A percentile compares a stretch with the other conserved stretches of the same genome.
Evolutionary conservation across 1,139 yeast species (phyloP).

Genomic region (Meyerozyma sp.): DNA sequence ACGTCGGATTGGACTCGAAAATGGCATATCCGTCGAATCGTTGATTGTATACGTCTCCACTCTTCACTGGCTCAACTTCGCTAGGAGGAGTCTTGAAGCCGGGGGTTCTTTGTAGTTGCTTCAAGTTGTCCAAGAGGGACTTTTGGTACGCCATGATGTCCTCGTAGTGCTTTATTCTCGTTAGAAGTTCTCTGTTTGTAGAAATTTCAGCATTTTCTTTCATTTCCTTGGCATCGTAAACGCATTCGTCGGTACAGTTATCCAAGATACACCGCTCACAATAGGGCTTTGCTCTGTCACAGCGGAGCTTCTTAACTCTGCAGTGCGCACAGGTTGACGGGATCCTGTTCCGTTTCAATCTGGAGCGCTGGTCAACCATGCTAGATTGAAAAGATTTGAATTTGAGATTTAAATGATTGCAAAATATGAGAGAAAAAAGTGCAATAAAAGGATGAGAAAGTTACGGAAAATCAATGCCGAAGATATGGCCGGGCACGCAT

Average conservation of each 20-base stretch:
- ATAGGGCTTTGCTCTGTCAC: neutral
- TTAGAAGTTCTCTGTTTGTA: neutral
- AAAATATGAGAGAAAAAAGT: too few species aligned
- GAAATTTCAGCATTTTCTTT: neutral
- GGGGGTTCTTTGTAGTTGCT: neutral
- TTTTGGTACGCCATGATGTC: neutral
- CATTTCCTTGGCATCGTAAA: neutral
- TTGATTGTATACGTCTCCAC: neutral
- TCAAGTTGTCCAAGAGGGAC: neutral
- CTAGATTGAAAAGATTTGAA: neutral
- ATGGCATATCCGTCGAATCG: neutral
- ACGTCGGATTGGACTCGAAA: neutral
- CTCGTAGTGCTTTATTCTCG: neutral
- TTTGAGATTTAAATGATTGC: neutral
- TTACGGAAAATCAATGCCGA: too few species aligned
- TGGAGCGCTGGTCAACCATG: neutral
- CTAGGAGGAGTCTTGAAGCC: neutral
- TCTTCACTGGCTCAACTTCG: neutral
- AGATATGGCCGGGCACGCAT: too few species aligned
- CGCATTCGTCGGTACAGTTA: neutral
- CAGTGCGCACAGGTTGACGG: neutral
- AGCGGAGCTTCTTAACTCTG: neutral
- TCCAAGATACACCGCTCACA: neutral
- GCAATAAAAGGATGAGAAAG: too few species aligned
- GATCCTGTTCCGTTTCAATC: neutral